These are phyloP conservation scores for Blechomonas ayalai DNA, from an alignment of 208 protist genomes.

Conservation along the genomic window DNA sequence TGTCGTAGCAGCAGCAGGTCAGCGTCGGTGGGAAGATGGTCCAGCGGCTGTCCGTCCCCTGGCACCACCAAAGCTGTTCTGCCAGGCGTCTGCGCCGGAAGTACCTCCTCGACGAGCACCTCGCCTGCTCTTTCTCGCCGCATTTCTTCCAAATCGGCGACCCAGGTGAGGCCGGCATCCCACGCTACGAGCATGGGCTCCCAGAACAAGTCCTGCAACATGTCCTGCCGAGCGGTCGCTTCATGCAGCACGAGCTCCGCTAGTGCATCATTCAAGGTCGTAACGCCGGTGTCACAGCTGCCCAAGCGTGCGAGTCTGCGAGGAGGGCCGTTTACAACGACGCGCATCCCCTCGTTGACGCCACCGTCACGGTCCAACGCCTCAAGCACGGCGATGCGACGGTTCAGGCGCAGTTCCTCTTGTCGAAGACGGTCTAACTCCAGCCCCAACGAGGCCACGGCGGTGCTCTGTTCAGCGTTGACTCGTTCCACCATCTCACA, in stretches of 20 bases:
- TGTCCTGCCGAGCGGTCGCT: conserved; percentile 30
- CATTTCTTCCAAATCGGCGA: conserved; percentile 27
- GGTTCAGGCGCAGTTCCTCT: conserved; percentile 44
- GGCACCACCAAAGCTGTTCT: neutral
- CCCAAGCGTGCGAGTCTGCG: neutral
- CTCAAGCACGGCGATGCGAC: conserved; percentile 18
- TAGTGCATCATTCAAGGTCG: conserved; percentile 12
- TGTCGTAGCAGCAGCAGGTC: conserved; percentile 44
- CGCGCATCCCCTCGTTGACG: conserved; percentile 7
- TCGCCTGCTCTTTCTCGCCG: too few species aligned
- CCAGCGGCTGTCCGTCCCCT: neutral
- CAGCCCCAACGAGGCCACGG: conserved; percentile 14
- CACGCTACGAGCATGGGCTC: conserved; percentile 79
- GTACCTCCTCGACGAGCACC: too few species aligned
- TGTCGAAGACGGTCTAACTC: conserved; percentile 59
- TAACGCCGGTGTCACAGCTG: too few species aligned
- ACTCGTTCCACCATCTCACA: conserved; percentile 13
- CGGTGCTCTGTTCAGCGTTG: conserved; percentile 12
- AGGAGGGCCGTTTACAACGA: conserved; percentile 10
- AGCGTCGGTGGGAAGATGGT: conserved; percentile 14
- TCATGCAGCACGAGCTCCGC: conserved; percentile 29
- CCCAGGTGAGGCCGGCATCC: conserved; percentile 80
- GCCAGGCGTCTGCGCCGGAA: neutral
- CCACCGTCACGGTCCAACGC: conserved; percentile 15
- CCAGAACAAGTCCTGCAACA: conserved; percentile 69